Base-by-base conservation (phyloP, 73 alveolate genomes). In the Stentor roeselii region DNA sequence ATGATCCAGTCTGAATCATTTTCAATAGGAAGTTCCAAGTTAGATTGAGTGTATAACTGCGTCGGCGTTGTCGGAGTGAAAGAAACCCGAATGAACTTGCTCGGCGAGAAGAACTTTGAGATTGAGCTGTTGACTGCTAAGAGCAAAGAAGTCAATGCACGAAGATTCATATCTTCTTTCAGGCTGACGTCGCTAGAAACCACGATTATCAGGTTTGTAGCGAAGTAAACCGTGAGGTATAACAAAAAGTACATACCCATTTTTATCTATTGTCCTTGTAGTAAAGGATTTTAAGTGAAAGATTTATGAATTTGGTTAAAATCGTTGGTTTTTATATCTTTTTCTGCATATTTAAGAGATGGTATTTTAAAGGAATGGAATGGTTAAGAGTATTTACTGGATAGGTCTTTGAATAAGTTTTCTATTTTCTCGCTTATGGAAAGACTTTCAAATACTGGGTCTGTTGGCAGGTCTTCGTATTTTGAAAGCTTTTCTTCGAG, bases 401-500 rank as follows among this genome's bases (percentile, higher is more conserved):
- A n/a, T n/a, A n/a, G n/a, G n/a, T n/a, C n/a, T 6, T 50, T 50
- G 67, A 50, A 67, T 36, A 67, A 40, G 50, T 67, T 32, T 14
- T 67, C 80, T 15, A 67, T 67, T 67, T 67, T 67, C 34, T 67
- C 80, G 21, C 21, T 34, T 21, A 67, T 21, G 21, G 80, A 67
- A 14, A 67, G 1, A 21, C 27, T 21, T 2, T 67, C 80, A 32
- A 67, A 67, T 40, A 27, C 80, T 30, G 80, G 80, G 80, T 67
- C 80, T 21, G 34, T 32, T 67, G 80, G 1, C 27, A 34, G 11
- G 1, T 21, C 41, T 34, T 67, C 80, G 37, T 27, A 21, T 67
- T 34, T 67, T 67, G 80, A n/a, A 21, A 67, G n/a, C 37, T 67
- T 67, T 67, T 36, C n/a, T 2, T 67, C 80, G 0, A 67, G 80